Evolutionary conservation across 202 grass and related monocot species (phyloP), one percentile per base, ranked within the genome.

Genomic region (Schoenoplectus tabernaemontani): DNA sequence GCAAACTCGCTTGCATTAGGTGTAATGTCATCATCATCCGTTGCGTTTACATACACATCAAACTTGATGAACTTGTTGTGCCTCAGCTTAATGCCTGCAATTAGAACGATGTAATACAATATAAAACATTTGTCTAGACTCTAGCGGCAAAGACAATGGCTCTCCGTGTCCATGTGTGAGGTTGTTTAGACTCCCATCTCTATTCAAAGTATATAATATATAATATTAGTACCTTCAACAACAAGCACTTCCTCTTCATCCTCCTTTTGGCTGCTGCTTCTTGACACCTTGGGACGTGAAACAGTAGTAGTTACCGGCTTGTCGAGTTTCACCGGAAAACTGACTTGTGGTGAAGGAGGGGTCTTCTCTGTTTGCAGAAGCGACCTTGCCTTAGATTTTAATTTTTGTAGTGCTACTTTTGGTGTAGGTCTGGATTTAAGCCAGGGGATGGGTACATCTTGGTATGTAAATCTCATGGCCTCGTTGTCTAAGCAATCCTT

Each of bases 161-260:
- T 28, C 28, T 28, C 28, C 28, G 28, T 28, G 28, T 28, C 28
- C 28, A 28, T 28, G 28, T 28, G 28, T 28, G 28, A 28, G 28
- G 28, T 28, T 28, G 1, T 1, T 28, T 28, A 28, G 28, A 28
- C 28, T 28, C 1, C 28, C 28, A 28, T 28, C 28, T 28, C 28
- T 28, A 28, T 28, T 28, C 28, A 28, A 28, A 28, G 28, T 28
- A 28, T 28, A 28, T 28, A 28, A 28, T 28, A 28, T 28, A 28
- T 28, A 28, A 28, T 28, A 28, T 28, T 56, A 72, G 83, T 85
- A 32, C 85, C 89, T 39, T 96, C 85, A 2, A 96, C 23, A 32
- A 91, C 16, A 50, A 96, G 56, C 78, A 91, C 85, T 80, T 91
- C 92, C 63, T 96, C 92, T 80, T 77, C 85, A 11, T 59, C 78